Evolutionary conservation across 495 filamentous ascomycete genomes (phyloP), one percentile per base, ranked within the genome.

Genomic region (Xylaria venustula): DNA sequence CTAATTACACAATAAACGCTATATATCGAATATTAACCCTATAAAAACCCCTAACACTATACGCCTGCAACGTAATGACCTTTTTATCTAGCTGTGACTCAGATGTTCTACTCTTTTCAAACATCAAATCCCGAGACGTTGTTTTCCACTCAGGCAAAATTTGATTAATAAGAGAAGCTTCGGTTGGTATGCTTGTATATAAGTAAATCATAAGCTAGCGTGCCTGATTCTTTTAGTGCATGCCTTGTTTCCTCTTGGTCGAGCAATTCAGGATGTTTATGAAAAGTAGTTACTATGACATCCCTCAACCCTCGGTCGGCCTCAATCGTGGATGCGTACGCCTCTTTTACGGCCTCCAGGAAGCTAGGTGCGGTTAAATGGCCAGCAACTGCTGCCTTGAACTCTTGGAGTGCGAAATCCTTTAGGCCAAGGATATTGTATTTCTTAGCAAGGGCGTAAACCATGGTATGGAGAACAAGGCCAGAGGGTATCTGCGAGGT

Each of bases 361-460:
- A 34, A 34, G 30, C 11, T 34, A 34, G 11, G 30, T 34, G 11
- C 11, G 11, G 11, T 34, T 34, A 34, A 34, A 34, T 34, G 11
- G 5, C 74, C 67, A 62, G 79, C 80, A 9, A 76, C 75, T 34
- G 66, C 65, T 23, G 47, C 48, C 22, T 69, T 64, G 64, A 82
- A 78, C 64, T 77, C 80, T 17, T 58, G 53, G 14, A 64, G 61
- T 9, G 79, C 71, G 12, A 80, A 67, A 4, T 67, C 41, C 56
- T 77, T 77, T 11, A 81, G 66, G 7, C 67, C 69, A 6, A 64
- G 32, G 51, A 82, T 76, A 57, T 70, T 70, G 64, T 81, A 82
- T 51, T 71, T 73, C 58, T 51, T 54, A 34, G 53, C 61, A 9
- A 61, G 54, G 19, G 55, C 30, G 58, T 70, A 72, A n/a, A 70